Percentiles rank a stretch among this genome's conserved stretches.
These are phyloP conservation scores for Geotrichum restrictum DNA, from an alignment of 1,139 yeast genomes.

Conservation along the genomic window DNA sequence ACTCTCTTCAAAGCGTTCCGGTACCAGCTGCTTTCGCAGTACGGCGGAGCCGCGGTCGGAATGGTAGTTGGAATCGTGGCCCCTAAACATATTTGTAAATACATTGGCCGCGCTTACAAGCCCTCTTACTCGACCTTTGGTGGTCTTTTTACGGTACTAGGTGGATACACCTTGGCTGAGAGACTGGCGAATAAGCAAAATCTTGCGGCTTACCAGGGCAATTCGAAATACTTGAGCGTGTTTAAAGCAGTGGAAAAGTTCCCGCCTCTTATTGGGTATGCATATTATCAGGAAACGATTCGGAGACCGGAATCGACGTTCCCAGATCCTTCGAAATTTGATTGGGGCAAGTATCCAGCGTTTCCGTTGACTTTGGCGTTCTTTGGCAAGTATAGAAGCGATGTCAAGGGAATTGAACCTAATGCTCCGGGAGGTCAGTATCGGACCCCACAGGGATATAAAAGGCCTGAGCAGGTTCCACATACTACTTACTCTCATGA, in stretches of 20 bases:
- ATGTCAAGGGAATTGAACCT: slow-evolving; percentile 14
- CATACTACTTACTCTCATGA: slow-evolving; percentile 11
- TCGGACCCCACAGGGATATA: slow-evolving; percentile 5
- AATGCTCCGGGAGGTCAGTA: neutral
- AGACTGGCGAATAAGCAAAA: slow-evolving; percentile 6
- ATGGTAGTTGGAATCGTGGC: slow-evolving; percentile 9
- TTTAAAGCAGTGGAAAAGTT: slow-evolving; percentile 6
- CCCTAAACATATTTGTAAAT: slow-evolving; percentile 13
- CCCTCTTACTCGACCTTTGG: slow-evolving; percentile 13
- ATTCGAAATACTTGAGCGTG: slow-evolving; percentile 4
- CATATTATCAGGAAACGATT: slow-evolving; percentile 17
- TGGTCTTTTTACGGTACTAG: slow-evolving; percentile 9
- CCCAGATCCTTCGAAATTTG: slow-evolving; percentile 19
- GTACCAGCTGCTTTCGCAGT: slow-evolving; percentile 15
- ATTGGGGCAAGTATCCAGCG: slow-evolving; percentile 18
- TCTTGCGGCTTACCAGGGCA: slow-evolving; percentile 11
- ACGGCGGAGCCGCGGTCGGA: slow-evolving; percentile 15
- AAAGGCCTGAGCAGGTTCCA: slow-evolving; percentile 3
- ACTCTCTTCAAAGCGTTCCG: slow-evolving; percentile 13
- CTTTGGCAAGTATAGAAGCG: slow-evolving; percentile 13
- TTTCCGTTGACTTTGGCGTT: slow-evolving; percentile 15
- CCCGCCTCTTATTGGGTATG: slow-evolving; percentile 17
- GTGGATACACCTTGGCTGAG: slow-evolving; percentile 13
- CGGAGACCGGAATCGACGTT: slow-evolving; percentile 17
- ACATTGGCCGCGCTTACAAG: slow-evolving; percentile 8